Percentiles rank a stretch among this genome's conserved stretches.
phyloP scores from a whole-genome alignment of 2,329 filamentous ascomycete species.

The Fusarium mangiferae region DNA sequence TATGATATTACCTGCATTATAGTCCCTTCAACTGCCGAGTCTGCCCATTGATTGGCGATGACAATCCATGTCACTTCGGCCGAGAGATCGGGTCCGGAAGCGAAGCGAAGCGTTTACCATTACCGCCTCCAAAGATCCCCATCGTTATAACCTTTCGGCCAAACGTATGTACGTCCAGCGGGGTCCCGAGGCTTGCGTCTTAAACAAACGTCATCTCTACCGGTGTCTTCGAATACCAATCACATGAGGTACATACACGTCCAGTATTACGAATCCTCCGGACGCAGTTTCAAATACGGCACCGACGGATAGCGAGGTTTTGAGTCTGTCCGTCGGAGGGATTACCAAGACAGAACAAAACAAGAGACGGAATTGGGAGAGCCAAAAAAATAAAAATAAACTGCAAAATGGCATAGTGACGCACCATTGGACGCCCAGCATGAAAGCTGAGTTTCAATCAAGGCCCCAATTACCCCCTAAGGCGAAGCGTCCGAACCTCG shows the following conservation, averaged over 20 bases:
- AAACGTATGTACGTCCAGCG: not conserved
- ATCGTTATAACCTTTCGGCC: not conserved
- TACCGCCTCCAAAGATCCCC: not conserved
- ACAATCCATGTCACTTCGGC: not conserved
- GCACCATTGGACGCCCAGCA: not conserved
- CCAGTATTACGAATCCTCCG: not conserved
- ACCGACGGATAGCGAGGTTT: not conserved
- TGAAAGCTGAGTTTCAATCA: slow-evolving; percentile 2
- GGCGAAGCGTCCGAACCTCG: slow-evolving; percentile 18
- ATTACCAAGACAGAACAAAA: slow-evolving; percentile 14
- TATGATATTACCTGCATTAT: not conserved
- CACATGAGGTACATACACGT: not conserved
- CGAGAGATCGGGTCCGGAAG: not conserved
- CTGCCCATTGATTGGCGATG: not conserved
- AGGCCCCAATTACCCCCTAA: slow-evolving; percentile 22
- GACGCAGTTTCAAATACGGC: not conserved
- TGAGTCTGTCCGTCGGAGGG: slow-evolving; percentile 3
- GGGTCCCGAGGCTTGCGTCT: not conserved
- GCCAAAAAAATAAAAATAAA: not conserved
- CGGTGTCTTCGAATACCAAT: not conserved
- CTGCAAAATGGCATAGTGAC: not conserved
- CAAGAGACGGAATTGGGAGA: not conserved
- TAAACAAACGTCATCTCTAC: not conserved
- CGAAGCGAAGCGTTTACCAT: not conserved
- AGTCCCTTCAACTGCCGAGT: not conserved